Conservation (phyloP, 2,329 filamentous ascomycete species). For the Sarocladium oryzae region DNA sequence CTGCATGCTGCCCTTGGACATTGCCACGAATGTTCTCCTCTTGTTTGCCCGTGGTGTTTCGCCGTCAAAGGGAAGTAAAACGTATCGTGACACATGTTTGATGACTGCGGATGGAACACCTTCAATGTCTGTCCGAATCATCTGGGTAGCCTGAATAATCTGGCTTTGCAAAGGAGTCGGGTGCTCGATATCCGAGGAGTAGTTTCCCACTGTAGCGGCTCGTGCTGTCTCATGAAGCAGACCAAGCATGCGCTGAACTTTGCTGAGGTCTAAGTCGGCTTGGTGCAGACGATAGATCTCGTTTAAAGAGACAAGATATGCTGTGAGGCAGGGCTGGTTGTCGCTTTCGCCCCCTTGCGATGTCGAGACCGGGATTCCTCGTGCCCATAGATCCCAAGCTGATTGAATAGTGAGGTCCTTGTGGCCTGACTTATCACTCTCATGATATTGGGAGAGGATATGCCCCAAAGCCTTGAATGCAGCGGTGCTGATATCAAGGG, state of each 20-base stretch:
- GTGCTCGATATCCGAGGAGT: conserved; percentile 66
- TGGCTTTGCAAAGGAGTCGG: conserved; percentile 66
- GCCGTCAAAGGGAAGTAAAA: conserved; percentile 59
- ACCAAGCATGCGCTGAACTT: conserved; percentile 60
- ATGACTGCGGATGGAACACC: conserved; percentile 65
- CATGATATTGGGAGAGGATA: conserved; percentile 48
- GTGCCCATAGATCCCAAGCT: conserved; percentile 65
- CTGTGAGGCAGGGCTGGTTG: conserved; percentile 76
- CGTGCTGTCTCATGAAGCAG: conserved; percentile 67
- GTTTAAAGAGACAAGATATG: conserved; percentile 71
- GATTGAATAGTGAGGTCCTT: conserved; percentile 49
- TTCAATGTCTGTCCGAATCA: conserved; percentile 58
- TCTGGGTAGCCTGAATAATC: conserved; percentile 60
- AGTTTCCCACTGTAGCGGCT: conserved; percentile 59
- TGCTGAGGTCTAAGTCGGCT: conserved; percentile 52
- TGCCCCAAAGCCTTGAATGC: conserved; percentile 61
- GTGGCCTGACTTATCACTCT: conserved; percentile 36
- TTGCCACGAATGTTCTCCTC: conserved; percentile 73
- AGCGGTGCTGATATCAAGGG: conserved; percentile 66
- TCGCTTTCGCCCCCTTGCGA: conserved; percentile 37
- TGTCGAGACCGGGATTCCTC: conserved; percentile 56
- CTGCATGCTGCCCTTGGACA: conserved; percentile 76
- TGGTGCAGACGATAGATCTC: conserved; percentile 74
- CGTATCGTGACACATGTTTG: conserved; percentile 62
- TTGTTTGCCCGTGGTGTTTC: conserved; percentile 21